Percentiles rank a stretch among this genome's conserved stretches.
Conservation (phyloP, 108 stramenopile genomes). For the Skeletonema potamos region DNA sequence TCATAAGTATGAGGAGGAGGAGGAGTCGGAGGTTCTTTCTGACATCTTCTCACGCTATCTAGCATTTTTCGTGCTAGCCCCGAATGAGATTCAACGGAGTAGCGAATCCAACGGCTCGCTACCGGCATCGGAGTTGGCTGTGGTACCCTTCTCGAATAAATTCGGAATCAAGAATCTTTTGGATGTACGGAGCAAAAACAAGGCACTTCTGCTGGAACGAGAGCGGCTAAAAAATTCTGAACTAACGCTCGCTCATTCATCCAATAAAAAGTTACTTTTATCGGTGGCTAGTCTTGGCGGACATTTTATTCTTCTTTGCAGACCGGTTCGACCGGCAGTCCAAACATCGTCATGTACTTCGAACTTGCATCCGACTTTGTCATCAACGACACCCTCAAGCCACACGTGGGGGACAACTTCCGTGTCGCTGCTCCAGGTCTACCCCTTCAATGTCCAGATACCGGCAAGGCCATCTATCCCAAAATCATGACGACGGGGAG, state of each 20-base stretch:
- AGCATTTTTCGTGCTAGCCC: too few species aligned
- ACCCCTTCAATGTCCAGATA: slow-evolving; percentile 6
- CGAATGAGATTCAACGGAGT: too few species aligned
- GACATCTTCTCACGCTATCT: too few species aligned
- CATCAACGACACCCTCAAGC: slow-evolving; percentile 19
- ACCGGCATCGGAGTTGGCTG: too few species aligned
- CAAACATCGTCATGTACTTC: not conserved
- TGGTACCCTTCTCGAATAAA: too few species aligned
- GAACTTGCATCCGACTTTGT: slow-evolving; percentile 22
- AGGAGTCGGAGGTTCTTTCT: too few species aligned
- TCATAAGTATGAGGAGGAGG: too few species aligned
- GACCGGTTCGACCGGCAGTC: not conserved
- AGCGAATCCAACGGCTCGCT: too few species aligned
- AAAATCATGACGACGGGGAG: slow-evolving; percentile 12
- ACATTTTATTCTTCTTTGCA: not conserved
- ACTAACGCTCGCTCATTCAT: not conserved
- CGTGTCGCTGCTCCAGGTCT: slow-evolving; percentile 15
- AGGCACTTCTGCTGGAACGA: too few species aligned
- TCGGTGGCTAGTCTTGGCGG: not conserved
- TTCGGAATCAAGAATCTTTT: too few species aligned
- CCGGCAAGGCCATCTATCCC: slow-evolving; percentile 1
- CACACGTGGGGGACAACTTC: slow-evolving; percentile 10
- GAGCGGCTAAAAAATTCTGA: too few species aligned
- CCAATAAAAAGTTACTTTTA: not conserved
- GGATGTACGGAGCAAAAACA: too few species aligned